phyloP scores from a whole-genome alignment of 257 asterid genomes.

The Cinchona pubescens region DNA sequence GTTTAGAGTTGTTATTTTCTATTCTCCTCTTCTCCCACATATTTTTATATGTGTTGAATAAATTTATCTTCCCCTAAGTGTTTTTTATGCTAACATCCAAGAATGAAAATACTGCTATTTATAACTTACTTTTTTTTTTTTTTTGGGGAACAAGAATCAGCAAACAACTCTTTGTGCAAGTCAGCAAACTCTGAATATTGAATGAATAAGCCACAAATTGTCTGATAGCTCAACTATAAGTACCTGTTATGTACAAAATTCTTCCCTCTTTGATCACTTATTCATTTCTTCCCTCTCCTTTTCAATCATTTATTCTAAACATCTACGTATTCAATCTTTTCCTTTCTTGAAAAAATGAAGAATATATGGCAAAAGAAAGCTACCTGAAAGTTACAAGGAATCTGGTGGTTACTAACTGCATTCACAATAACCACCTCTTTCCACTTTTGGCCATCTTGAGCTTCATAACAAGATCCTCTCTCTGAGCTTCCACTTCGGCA shows the following conservation, averaged over 20 bases:
- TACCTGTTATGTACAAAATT: slow-evolving; percentile 14
- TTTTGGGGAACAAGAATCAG: not conserved
- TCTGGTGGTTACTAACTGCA: not conserved
- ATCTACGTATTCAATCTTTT: not conserved
- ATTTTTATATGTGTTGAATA: too few relatives aligned
- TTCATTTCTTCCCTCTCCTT: not conserved
- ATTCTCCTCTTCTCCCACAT: too few relatives aligned
- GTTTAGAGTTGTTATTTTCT: too few relatives aligned
- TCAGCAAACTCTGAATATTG: not conserved
- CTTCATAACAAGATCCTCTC: slow-evolving; percentile 94
- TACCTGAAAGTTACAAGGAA: slow-evolving; percentile 11
- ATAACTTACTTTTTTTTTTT: too few relatives aligned
- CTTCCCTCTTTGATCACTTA: slow-evolving; percentile 10
- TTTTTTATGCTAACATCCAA: too few relatives aligned
- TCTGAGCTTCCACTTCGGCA: slow-evolving; percentile 83
- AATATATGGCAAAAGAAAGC: not conserved
- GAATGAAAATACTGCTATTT: not conserved
- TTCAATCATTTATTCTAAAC: not conserved
- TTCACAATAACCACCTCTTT: slow-evolving; percentile 68
- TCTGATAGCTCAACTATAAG: slow-evolving; percentile 9
- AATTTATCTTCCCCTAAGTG: too few relatives aligned
- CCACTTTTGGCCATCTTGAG: slow-evolving; percentile 55
- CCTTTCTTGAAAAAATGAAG: slow-evolving; percentile 4
- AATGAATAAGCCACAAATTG: not conserved
- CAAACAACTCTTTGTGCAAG: not conserved